Base-by-base conservation (phyloP, 192 early-diverging fungal species). In the Backusella westeae region DNA sequence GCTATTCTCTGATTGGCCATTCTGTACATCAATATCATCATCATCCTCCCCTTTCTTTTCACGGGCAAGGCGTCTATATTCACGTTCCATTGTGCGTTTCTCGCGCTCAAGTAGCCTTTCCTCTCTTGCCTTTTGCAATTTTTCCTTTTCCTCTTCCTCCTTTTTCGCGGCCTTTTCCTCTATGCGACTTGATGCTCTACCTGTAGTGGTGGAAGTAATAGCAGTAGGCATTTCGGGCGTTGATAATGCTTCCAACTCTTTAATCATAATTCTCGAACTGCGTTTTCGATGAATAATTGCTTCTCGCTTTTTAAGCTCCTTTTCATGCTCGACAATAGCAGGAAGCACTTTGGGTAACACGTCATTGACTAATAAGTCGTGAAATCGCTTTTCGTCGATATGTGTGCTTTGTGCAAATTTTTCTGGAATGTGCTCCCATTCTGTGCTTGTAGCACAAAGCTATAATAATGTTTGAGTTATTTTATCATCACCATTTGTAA, bases 351-450 rank as follows among this genome's bases (percentile, higher is more conserved):
- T 85, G 8, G 91, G 90, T 26, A 92, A 46, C 1, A 89, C 78
- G 35, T 92, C 87, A 4, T 86, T 78, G 23, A 77, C 89, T 10
- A 92, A 72, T n/a, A 84, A 83, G 1, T 80, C 34, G 78, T 91
- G 82, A 34, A 94, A 83, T 1, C 75, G 74, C 73, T 90, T 88
- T 67, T 94, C 93, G 36, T 86, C 81, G 0, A 80, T 38, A 76
- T 87, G 80, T 29, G 82, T 83, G 39, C 87, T 84, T 17, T 83
- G 74, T n/a, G 77, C 76, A 80, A 91, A 94, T 21, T 83, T 63
- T n/a, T 73, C 73, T 6, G 91, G 87, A 84, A 94, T 93, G 3
- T 82, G 74, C 36, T 82, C 72, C 93, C 93, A 94, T 23, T 94
- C 91, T 14, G 78, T 75, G 0, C 73, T 73, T 10, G 90, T 89